Percentiles rank a stretch among this genome's conserved stretches.
Conservation (phyloP, 306 rosid species). For the Phaseolus lunatus region DNA sequence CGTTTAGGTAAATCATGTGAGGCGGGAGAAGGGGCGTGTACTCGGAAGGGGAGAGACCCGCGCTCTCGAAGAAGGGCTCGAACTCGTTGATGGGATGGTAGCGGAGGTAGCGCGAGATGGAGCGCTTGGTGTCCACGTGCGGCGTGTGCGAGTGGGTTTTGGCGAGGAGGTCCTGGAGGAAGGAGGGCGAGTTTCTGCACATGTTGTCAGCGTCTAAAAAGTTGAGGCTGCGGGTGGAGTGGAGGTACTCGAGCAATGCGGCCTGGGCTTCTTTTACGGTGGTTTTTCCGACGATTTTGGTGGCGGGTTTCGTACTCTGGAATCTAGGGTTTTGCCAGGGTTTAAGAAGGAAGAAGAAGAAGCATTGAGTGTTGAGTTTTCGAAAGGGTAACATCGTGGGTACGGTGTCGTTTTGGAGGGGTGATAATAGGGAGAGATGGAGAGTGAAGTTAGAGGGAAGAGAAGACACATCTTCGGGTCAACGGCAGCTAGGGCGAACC, state of each 20-base stretch:
- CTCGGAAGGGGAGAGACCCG: slow-evolving; percentile 77
- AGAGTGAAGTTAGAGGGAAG: not conserved
- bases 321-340: slow-evolving; percentile 56
- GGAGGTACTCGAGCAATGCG: slow-evolving; percentile 79
- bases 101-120: slow-evolving; percentile 58
- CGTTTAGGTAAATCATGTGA: slow-evolving; percentile 62
- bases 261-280: slow-evolving; percentile 62
- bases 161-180: slow-evolving; percentile 59
- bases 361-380: slow-evolving; percentile 12
- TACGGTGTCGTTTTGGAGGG: not conserved
- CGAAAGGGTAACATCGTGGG: slow-evolving; percentile 54
- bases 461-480: not conserved
- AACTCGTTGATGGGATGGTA: slow-evolving; percentile 89
- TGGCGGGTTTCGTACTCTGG: slow-evolving; percentile 35
- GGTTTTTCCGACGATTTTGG: slow-evolving; percentile 17
- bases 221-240: slow-evolving; percentile 68
- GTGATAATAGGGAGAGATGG: too few relatives aligned
- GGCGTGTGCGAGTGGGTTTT: slow-evolving; percentile 27
- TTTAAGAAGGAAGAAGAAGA: slow-evolving; percentile 13
- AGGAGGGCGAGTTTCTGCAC: slow-evolving; percentile 72
- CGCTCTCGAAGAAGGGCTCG: slow-evolving; percentile 86
- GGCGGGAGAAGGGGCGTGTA: slow-evolving; percentile 66
- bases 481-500: not conserved
- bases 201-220: slow-evolving; percentile 80
- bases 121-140: slow-evolving; percentile 23